These are phyloP conservation scores for Evansstolkia leycettana DNA, from an alignment of 495 filamentous ascomycete species.

Conservation along the genomic window DNA sequence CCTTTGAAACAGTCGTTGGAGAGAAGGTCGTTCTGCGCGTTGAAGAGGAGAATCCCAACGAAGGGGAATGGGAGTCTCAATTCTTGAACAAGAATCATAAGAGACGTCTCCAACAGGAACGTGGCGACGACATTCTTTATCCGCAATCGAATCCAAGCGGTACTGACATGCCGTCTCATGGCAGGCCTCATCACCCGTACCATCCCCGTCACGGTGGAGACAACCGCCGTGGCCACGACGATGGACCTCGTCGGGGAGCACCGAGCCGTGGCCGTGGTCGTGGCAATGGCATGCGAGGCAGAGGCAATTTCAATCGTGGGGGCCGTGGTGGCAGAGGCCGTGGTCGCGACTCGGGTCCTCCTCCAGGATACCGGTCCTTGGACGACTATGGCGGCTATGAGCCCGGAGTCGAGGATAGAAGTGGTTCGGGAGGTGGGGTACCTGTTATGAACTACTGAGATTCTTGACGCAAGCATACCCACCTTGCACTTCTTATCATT, in stretches of 20 bases:
- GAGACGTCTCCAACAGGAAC: constrained; percentile 22
- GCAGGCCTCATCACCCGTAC: neutral
- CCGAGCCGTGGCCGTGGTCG: constrained; percentile 37
- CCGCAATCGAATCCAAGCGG: constrained; percentile 6
- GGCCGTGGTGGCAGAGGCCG: constrained; percentile 31
- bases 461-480: too few relatives aligned
- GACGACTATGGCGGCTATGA: constrained; percentile 27
- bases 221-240: constrained; percentile 9
- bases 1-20: constrained; percentile 69
- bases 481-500: too few relatives aligned
- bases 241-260: constrained; percentile 25
- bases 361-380: constrained; percentile 23
- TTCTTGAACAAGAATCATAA: constrained; percentile 43
- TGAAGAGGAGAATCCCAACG: constrained; percentile 48
- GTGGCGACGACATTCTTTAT: constrained; percentile 20
- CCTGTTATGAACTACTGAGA: constrained; percentile 32
- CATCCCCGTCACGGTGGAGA: neutral
- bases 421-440: constrained; percentile 11
- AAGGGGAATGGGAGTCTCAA: constrained; percentile 45
- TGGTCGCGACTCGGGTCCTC: constrained; percentile 26
- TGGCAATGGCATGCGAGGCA: constrained; percentile 24
- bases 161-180: neutral
- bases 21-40: constrained; percentile 77
- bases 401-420: constrained; percentile 19
- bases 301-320: constrained; percentile 26